Base-by-base conservation (phyloP, 2,329 filamentous ascomycete species). In the Diaporthe sp. region DNA sequence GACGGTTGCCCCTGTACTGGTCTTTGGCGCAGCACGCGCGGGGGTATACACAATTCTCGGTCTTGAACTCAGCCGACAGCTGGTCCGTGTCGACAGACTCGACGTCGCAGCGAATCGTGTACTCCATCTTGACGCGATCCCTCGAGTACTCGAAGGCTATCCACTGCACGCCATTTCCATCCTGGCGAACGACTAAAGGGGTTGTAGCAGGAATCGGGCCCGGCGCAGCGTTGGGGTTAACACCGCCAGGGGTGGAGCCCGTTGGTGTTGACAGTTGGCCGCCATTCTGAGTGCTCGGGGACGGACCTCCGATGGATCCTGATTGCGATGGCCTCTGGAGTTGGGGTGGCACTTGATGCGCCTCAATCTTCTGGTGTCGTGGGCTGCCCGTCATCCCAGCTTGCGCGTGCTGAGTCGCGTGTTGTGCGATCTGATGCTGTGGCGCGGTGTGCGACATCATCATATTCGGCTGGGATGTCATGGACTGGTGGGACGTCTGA, bases 91-190 rank as follows among this genome's bases (percentile, higher is more conserved):
- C 95, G 76, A 99, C 95, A 0, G 96, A 98, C 85, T 98, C 97
- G 27, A 98, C 97, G 79, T 98, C 97, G 82, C 97, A 98, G 70
- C 97, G 93, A 80, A 99, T 99, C 1, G 96, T 98, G 85, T 99
- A 99, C 84, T 98, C 96, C 95, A 98, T 98, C 91, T 99, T 99
- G 78, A 98, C 96, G 59, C 96, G 90, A 81, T 99, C 96, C 75
- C 96, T 92, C 15, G 96, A 98, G 83, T 99, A 99, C 83, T 99
- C 97, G 76, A 98, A 99, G 0, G 95, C 95, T 80, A 98, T 98
- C 97, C 97, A 98, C 83, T 98, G 97, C 9, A 98, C 96, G 12
- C 97, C 97, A 78, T 98, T 98, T 81, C 94, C 94, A 80, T 98
- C 97, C 84, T 98, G 96, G 78, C 96, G 89, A 32, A 98, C 96